Percentiles rank a stretch among this genome's conserved stretches.
phyloP scores from a whole-genome alignment of 495 filamentous ascomycete genomes.

The Penicillium antarcticum region DNA sequence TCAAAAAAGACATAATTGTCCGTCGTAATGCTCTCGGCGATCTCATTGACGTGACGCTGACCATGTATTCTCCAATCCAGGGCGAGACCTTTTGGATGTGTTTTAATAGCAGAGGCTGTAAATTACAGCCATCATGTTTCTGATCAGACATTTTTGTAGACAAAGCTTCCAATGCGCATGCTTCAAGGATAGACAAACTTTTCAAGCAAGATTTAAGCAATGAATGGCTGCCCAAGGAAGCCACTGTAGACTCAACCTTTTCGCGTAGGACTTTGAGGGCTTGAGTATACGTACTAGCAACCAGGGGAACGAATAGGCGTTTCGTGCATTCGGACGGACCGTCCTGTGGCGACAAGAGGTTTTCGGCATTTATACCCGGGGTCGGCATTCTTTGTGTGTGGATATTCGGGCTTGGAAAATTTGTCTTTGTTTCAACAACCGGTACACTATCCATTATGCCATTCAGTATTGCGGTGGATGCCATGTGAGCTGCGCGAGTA shows the following conservation, averaged over 20 bases:
- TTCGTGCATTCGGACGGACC: constrained; percentile 20
- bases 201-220: constrained; percentile 11
- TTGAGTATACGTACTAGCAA: constrained; percentile 14
- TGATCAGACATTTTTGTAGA: not conserved
- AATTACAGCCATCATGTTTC: not conserved
- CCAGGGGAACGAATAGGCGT: constrained; percentile 18
- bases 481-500: constrained; percentile 34
- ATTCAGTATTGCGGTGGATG: constrained; percentile 33
- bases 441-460: not conserved
- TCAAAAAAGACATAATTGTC: constrained; percentile 29
- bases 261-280: constrained; percentile 15
- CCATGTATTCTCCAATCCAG: constrained; percentile 26
- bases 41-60: constrained; percentile 28
- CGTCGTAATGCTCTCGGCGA: constrained; percentile 22
- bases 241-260: constrained; percentile 8
- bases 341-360: constrained; percentile 11
- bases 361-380: not conserved
- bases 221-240: not conserved
- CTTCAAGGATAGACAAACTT: constrained; percentile 14
- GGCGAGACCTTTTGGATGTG: constrained; percentile 15
- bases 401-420: too few relatives aligned
- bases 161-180: constrained; percentile 10
- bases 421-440: too few relatives aligned
- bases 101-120: not conserved
- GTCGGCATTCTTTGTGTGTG: not conserved